Base-by-base conservation (phyloP, 768 basidiomycete species). In the Tylopilus subfusipes region DNA sequence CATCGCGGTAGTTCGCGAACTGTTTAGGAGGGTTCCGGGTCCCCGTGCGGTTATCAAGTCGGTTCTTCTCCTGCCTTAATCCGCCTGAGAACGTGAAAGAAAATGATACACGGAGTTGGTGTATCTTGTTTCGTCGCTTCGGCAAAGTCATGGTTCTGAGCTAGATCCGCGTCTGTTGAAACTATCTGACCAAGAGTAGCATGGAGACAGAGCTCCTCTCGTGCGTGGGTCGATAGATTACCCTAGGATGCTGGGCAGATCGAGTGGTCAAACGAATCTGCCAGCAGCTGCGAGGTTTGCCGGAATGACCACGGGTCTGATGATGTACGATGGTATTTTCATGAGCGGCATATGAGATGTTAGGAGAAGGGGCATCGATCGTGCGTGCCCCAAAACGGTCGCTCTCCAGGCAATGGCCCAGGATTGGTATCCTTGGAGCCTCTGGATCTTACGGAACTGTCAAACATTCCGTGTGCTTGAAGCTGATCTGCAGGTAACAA, bases 201-300 rank as follows among this genome's bases (percentile, higher is more conserved):
- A 11, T 63, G 52, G 11, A 63, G 58, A 39, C n/a, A 48, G 6
- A 52, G 9, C 4, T 55, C 42, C 9, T 44, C 39, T 1, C 42
- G 30, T 2, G 24, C 27, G 27, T 63, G 24, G 0, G 14, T 25
- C 39, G 42, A n/a, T 54, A 19, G 36, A 43, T 16, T 2, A 22
- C 43, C 29, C 19, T 31, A 42, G 19, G 19, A 42, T 9, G 56
- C n/a, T 16, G 62, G 61, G 18, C 56, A 63, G 8, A 63, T 33
- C 0, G 12, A 3, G 19, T 16, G 42, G 13, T 63, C 22, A 24
- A 52, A 59, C 10, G 11, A 30, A 10, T 30, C 30, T 7, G 25
- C 25, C 25, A 30, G 30, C 10, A 16, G 33, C 13, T 4, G 5
- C 14, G 13, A 16, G 33, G 6, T 16, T 34, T 8, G 2, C 3